phyloP scores from a whole-genome alignment of 2,329 filamentous ascomycete species.

The Neophaeococcomyces aloes region DNA sequence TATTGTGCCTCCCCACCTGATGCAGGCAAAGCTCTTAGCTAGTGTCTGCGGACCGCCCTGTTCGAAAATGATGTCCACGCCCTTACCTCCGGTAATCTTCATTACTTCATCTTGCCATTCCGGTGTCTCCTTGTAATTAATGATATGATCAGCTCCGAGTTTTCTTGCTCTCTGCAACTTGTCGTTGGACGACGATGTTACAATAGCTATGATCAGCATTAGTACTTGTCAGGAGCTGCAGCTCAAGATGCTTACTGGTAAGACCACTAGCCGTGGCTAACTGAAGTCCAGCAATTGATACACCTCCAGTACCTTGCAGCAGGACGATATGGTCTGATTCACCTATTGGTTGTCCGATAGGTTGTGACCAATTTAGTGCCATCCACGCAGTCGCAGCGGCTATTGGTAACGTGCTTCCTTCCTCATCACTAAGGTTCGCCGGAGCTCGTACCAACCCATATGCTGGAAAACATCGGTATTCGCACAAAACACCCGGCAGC shows the following conservation, averaged over 20 bases:
- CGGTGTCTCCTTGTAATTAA: conserved; percentile 41
- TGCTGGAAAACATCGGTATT: conserved; percentile 35
- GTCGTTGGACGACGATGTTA: conserved; percentile 41
- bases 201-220: no score
- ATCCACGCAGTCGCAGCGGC: conserved; percentile 40
- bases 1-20: conserved; percentile 38
- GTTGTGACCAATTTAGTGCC: conserved; percentile 32
- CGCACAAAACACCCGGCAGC: conserved; percentile 32
- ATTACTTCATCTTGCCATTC: conserved; percentile 39
- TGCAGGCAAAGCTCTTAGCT: conserved; percentile 36
- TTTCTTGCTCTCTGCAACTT: conserved; percentile 34
- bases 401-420: conserved; percentile 34
- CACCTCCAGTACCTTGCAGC: conserved; percentile 39
- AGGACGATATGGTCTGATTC: conserved; percentile 30
- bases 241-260: no score
- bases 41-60: conserved; percentile 34
- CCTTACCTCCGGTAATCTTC: conserved; percentile 34
- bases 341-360: conserved; percentile 27
- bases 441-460: conserved; percentile 33
- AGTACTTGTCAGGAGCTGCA: no score
- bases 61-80: conserved; percentile 35
- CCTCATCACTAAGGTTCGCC: conserved; percentile 26
- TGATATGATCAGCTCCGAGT: conserved; percentile 35
- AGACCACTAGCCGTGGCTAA: conserved; percentile 39
- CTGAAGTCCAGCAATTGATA: conserved; percentile 36